Base-by-base conservation (phyloP, 441 rosid genomes). In the Syzygium malaccense region DNA sequence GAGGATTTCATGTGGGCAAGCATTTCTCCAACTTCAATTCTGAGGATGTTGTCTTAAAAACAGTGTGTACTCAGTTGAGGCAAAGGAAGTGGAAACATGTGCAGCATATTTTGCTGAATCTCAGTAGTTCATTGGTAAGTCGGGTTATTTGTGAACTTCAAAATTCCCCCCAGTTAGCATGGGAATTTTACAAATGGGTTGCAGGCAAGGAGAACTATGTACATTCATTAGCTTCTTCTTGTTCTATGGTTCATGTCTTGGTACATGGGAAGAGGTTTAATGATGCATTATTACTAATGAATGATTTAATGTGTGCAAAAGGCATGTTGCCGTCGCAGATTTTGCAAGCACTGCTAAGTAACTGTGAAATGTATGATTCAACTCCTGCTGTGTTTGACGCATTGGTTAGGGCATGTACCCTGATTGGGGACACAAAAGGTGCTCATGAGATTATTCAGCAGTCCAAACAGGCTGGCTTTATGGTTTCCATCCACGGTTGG, bases 21-120 rank as follows among this genome's bases (percentile, higher is more conserved):
- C 89, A 89, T 33, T 92, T 94, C 91, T 88, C 92, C 11, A 90
- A 89, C 79, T 94, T 94, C 32, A 90, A 78, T 51, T 79, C 92
- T 17, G 96, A 94, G 86, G 94, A 94, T 53, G 91, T 96, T 87
- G 89, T 92, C 78, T 91, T 94, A 64, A 90, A 88, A 85, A 93
- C 97, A 71, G 41, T 95, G 85, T 94, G 96, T 92, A 91, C 93
- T 86, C 93, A 94, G 89, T 92, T 96, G 83, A 93, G 88, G 84
- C 95, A 92, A 28, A 93, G 92, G 92, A 93, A 90, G 95, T 96
- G 98, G 97, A 94, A 91, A 79, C 64, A 91, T 80, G 90, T 95
- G 92, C 95, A 93, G 60, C 89, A 91, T 51, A 68, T 94, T 89
- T 88, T 89, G 49, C 90, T 93, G 80, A 91, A 60, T 88, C 91